Evolutionary conservation across 1,139 yeast species (phyloP), one percentile per base, ranked within the genome.

Genomic region (Casaregolazyma lundiana): DNA sequence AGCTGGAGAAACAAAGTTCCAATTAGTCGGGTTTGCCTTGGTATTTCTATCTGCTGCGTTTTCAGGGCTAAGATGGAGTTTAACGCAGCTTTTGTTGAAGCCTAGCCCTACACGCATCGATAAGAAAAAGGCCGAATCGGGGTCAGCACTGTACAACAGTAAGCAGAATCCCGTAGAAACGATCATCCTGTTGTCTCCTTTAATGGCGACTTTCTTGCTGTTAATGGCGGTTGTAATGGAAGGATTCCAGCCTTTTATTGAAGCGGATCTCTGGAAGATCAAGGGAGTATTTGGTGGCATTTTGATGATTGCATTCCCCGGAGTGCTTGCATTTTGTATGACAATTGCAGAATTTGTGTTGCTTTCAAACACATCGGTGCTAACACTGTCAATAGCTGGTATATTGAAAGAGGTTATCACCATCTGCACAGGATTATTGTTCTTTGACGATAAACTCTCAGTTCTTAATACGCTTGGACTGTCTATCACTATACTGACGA

Each of bases 51-150:
- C 96, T 3, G 80, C 95, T 3, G 75, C 84, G 62, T 76, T 88
- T 67, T 84, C 95, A 18, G 98, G 98, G 1, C 69, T 92, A 45
- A 75, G 98, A 55, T 92, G 98, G 98, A 90, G 96, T 1, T 77
- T 89, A 55, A 89, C 97, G 2, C 97, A 92, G 63, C 65, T 92
- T 22, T 72, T 90, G 15, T 69, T 40, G 8, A 30, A 19, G 20
- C 43, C 43, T 13, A 40, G 34, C n/a, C n/a, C 41, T 24, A 24
- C 34, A 19, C 41, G 41, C 7, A 9, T 38, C 4, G 41, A 18
- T n/a, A 30, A 38, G 15, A 38, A 38, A 13, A 26, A 16, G 17
- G 20, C 24, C 17, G 34, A 11, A 5, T n/a, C 43, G 3, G 43
- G 36, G n/a, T 19, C 22, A n/a, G 16, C 38, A 16, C 13, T 19